These are phyloP conservation scores for Carallia pectinifolia DNA, from an alignment of 345 rosid genomes.

Conservation along the genomic window DNA sequence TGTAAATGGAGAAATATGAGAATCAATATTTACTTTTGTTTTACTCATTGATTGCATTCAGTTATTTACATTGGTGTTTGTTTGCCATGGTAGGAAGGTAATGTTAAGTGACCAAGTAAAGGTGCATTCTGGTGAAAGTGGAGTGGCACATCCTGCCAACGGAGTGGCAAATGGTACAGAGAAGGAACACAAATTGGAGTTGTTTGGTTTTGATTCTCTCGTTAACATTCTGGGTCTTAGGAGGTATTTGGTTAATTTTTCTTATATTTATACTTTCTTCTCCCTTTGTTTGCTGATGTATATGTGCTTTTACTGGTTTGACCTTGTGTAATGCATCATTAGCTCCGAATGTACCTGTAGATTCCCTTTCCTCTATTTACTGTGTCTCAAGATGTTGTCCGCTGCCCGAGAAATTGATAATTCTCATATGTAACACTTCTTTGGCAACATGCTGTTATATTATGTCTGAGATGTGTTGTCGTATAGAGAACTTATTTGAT, in stretches of 20 bases:
- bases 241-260: constrained; percentile 46
- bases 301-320: not conserved
- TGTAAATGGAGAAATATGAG: too few species aligned
- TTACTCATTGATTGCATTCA: too few species aligned
- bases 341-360: too few species aligned
- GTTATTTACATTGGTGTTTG: not conserved
- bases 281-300: not conserved
- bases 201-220: constrained; percentile 99
- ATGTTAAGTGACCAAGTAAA: constrained; percentile 40
- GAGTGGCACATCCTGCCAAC: constrained; percentile 40
- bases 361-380: too few species aligned
- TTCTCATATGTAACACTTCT: too few species aligned
- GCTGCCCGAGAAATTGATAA: too few species aligned
- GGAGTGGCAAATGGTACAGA: constrained; percentile 54
- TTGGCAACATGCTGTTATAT: too few species aligned
- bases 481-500: too few species aligned
- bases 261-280: not conserved
- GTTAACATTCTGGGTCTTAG: constrained; percentile 96
- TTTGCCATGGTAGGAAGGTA: constrained; percentile 55
- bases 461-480: too few species aligned
- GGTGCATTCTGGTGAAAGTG: constrained; percentile 32
- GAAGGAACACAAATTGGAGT: constrained; percentile 74
- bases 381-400: too few species aligned
- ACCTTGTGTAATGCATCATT: too few species aligned
- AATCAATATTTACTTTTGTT: too few species aligned